Base-by-base conservation (phyloP, 2,329 filamentous ascomycete species). In the Ceratocystis destructans region DNA sequence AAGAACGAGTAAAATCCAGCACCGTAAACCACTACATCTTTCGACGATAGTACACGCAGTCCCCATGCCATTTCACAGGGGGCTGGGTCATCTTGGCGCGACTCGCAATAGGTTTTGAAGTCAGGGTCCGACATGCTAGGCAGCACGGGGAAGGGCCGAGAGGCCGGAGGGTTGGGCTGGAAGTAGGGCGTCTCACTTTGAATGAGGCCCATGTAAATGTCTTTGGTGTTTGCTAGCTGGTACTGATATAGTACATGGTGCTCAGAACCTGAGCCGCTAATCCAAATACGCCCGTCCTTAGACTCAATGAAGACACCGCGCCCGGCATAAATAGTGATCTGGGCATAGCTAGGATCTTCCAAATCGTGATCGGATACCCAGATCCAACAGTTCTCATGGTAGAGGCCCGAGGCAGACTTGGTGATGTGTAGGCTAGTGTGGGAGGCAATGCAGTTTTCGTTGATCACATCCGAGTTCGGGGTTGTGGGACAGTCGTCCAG, bases 121-220 rank as follows among this genome's bases (percentile, higher is more conserved):
- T 77, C 76, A 0, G 81, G 82, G 69, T 85, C 82, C 67, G 77
- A 73, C 65, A 80, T 74, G 12, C 75, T 71, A 1, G 73, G 55
- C 22, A 77, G 75, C 0, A 75, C 70, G 0, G 77, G 72, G 74
- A 87, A 88, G 0, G 84, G 87, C 6, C 76, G 75, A 0, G 79
- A 78, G 0, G 86, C 83, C 59, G 75, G 76, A 0, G 87, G 86
- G 71, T 81, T 83, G 28, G 85, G 83, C 73, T 89, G 87, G 74
- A 83, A 88, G 75, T 90, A 90, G 0, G 87, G 82, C 3, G 86
- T 85, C 73, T 89, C 87, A 62, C 86, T 85, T 72, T 90, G 87
- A 61, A 85, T 81, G 70, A 84, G 79, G 20, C 83, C 84, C 71
- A 84, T 81, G 73, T 82, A 86, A 65, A 88, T 75, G 71, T 88